Evolutionary conservation across 306 rosid genomes (phyloP).

Genomic region (Vigna trinervia): DNA sequence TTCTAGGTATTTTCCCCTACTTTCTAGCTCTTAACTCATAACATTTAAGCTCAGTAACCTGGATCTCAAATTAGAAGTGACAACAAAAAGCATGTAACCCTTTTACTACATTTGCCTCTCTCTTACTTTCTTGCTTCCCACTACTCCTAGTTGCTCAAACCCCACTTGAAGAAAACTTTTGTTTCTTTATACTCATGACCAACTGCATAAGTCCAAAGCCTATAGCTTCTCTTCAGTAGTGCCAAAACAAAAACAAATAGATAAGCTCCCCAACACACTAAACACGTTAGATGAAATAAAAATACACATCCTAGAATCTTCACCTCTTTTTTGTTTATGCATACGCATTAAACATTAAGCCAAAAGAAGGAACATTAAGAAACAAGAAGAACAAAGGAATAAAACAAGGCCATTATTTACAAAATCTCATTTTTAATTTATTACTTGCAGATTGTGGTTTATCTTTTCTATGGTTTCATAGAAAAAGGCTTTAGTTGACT

Average conservation of each 20-base stretch:
- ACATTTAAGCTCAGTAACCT: conserved; percentile 46
- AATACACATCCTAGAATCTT: conserved; percentile 30
- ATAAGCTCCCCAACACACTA: conserved; percentile 33
- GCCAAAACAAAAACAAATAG: conserved; percentile 2
- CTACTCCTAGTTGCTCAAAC: conserved; percentile 48
- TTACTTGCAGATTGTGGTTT: conserved; percentile 34
- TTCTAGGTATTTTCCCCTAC: conserved; percentile 44
- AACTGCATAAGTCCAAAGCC: conserved; percentile 50
- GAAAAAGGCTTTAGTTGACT: conserved; percentile 52
- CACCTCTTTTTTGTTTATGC: neutral
- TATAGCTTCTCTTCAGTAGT: conserved; percentile 28
- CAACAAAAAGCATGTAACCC: conserved; percentile 63
- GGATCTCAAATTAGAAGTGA: conserved; percentile 64
- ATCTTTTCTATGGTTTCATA: conserved; percentile 49
- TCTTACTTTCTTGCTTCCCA: conserved; percentile 65
- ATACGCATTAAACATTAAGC: conserved; percentile 6
- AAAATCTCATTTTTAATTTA: conserved; percentile 44
- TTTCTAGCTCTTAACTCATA: conserved; percentile 43
- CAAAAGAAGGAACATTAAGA: conserved; percentile 40
- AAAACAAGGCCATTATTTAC: conserved; percentile 34
- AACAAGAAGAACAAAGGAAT: conserved; percentile 40
- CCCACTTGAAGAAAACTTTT: conserved; percentile 55
- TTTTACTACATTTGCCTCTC: conserved; percentile 55
- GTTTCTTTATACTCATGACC: conserved; percentile 60
- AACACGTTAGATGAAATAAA: conserved; percentile 35